Conservation (phyloP, 1,139 yeast species). For the Blastobotrys malaysiensis region DNA sequence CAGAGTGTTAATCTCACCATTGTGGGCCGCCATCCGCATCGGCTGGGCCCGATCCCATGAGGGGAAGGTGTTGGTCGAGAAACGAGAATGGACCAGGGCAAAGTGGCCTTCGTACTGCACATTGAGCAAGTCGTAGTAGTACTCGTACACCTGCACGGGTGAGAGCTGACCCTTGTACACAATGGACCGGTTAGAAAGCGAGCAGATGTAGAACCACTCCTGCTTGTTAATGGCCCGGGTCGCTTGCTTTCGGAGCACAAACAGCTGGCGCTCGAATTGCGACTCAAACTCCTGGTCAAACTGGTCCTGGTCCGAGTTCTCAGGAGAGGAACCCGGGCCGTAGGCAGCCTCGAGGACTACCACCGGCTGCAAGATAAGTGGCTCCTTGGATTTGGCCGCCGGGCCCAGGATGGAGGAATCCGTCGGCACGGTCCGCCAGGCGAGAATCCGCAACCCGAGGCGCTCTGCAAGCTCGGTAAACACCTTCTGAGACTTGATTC, state of each 20-base stretch:
- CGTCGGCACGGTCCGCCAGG: conserved; percentile 96
- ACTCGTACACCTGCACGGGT: conserved; percentile 91
- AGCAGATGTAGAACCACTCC: conserved; percentile 97
- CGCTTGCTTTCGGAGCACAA: conserved; percentile 81
- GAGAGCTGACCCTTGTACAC: conserved; percentile 98
- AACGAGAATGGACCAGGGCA: conserved; percentile 94
- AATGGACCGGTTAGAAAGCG: conserved; percentile 80
- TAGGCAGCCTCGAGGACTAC: conserved; percentile 62
- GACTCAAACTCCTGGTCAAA: conserved; percentile 56
- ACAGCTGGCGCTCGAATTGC: conserved; percentile 76
- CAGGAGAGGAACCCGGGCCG: conserved; percentile 36
- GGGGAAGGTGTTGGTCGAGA: conserved; percentile 97
- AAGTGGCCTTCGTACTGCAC: conserved; percentile 93
- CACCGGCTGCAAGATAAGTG: conserved; percentile 82
- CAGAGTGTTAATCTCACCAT: conserved; percentile 95
- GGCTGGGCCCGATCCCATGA: conserved; percentile 99
- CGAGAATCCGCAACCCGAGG: conserved; percentile 76
- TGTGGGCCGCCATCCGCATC: conserved; percentile 94
- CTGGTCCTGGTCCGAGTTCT: conserved; percentile 35
- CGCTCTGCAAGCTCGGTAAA: conserved; percentile 76
- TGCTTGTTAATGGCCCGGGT: conserved; percentile 89
- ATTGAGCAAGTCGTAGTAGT: conserved; percentile 87
- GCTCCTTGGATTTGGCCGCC: conserved; percentile 91
- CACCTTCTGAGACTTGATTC: conserved; percentile 62
- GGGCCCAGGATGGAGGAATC: conserved; percentile 92